Conservation (phyloP, 352 stramenopile genomes). For the Pythium rhizo-oryzae region DNA sequence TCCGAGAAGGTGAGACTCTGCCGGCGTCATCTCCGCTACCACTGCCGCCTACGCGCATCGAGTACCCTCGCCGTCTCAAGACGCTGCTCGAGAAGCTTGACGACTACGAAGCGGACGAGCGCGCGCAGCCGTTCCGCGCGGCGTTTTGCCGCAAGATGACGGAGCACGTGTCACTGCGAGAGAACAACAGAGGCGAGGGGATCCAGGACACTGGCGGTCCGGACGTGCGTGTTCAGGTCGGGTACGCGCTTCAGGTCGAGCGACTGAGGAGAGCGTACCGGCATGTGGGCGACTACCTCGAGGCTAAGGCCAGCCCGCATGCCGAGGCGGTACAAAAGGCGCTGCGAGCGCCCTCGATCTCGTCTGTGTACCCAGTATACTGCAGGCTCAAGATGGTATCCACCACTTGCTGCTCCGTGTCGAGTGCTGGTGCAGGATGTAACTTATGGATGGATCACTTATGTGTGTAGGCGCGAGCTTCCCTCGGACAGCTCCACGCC, state of each 20-base stretch:
- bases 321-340: slow-evolving; percentile 36
- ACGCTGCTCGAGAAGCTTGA: slow-evolving; percentile 41
- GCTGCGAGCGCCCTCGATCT: slow-evolving; percentile 35
- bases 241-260: slow-evolving; percentile 14
- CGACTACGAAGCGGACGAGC: slow-evolving; percentile 35
- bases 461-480: slow-evolving; percentile 41
- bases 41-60: slow-evolving; percentile 20
- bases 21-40: not conserved
- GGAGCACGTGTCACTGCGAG: slow-evolving; percentile 43
- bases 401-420: not conserved
- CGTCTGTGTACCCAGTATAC: slow-evolving; percentile 52
- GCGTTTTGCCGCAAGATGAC: slow-evolving; percentile 60
- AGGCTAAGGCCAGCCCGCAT: slow-evolving; percentile 31
- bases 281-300: slow-evolving; percentile 37
- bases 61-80: slow-evolving; percentile 58
- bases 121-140: slow-evolving; percentile 40
- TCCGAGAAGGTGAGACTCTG: not conserved
- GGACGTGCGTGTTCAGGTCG: slow-evolving; percentile 12
- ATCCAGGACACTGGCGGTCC: not conserved
- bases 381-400: slow-evolving; percentile 53
- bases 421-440: not conserved
- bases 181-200: not conserved
- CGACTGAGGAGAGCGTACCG: slow-evolving; percentile 42
- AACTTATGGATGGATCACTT: not conserved
- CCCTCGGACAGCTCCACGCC: slow-evolving; percentile 41